phyloP scores from a whole-genome alignment of 2,329 filamentous ascomycete species.

The Niveomyces coronatus region DNA sequence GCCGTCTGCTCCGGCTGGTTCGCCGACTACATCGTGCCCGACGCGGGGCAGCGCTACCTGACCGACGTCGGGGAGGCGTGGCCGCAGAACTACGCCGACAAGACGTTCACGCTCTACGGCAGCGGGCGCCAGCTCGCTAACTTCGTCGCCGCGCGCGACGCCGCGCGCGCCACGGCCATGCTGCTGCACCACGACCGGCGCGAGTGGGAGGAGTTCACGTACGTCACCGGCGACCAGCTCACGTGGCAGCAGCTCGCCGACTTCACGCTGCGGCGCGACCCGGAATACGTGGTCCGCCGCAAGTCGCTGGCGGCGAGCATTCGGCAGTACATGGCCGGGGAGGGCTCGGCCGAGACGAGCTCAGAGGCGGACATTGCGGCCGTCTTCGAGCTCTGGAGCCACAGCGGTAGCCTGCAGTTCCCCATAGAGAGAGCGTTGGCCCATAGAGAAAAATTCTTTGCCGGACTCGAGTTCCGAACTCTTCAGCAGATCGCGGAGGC shows the following conservation, averaged over 20 bases:
- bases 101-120: conserved; percentile 8
- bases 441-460: conserved; percentile 1
- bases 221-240: conserved; percentile 5
- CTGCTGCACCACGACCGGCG: conserved; percentile 7
- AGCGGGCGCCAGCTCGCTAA: conserved; percentile 6
- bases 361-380: neutral
- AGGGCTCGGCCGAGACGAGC: neutral
- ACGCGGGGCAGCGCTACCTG: conserved; percentile 1
- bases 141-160: conserved; percentile 1
- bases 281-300: neutral
- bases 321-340: conserved; percentile 4
- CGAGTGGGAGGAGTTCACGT: conserved; percentile 6
- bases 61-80: conserved; percentile 6
- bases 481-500: neutral
- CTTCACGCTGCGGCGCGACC: neutral
- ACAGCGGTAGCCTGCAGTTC: conserved; percentile 2
- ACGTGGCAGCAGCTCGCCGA: conserved; percentile 5
- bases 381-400: conserved; percentile 7
- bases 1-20: conserved; percentile 6
- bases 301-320: conserved; percentile 8
- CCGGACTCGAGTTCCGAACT: neutral
- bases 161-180: neutral
- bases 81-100: conserved; percentile 7
- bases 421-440: conserved; percentile 1
- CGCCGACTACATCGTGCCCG: conserved; percentile 3